Base-by-base conservation (phyloP, 1,139 yeast species). In the Lizanozyma gosingica region DNA sequence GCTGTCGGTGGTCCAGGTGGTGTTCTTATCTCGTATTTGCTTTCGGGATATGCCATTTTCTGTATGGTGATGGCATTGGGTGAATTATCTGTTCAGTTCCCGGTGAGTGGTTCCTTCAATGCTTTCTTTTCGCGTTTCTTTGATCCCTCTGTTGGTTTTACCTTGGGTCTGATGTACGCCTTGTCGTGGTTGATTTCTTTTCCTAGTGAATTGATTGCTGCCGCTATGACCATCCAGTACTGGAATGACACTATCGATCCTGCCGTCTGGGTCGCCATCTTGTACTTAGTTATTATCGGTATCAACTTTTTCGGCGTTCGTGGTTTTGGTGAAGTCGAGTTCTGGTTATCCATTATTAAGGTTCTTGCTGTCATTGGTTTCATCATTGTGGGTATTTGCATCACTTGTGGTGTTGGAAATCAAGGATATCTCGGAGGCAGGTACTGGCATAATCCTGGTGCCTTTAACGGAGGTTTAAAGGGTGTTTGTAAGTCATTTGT, bases 1-100 rank as follows among this genome's bases (percentile, higher is more conserved):
- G 65, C 72, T 41, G 67, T 63, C 15, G 84, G 85, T 56, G 92
- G 92, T 36, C 90, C 92, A 14, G 87, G 80, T 2, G 69, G 80
- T 38, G 56, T 79, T 36, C 63, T 80, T 29, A 73, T 80, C 43
- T 35, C 56, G 54, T 46, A 54, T 41, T 15, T 50, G 8, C 47
- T 57, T 43, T 50, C 56, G 34, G 62, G 62, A 34, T 57, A 53
- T 43, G 44, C 57, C 39, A 49, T 57, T 48, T 52, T 51, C 43
- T 51, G 56, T 44, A 59, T 58, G 35, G 60, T 57, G 32, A 52
- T 54, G 41, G 60, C 62, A 3, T 47, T 59, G 35, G 63, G 63
- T 33, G 63, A 59, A 42, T 48, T 59, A 46, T 56, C 62, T 16
- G 60, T 56, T 29, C 57, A 55, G 38, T 59, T 51, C 42, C 63